Conservation (phyloP, 2,329 filamentous ascomycete species). For the Xylariaceae sp. region DNA sequence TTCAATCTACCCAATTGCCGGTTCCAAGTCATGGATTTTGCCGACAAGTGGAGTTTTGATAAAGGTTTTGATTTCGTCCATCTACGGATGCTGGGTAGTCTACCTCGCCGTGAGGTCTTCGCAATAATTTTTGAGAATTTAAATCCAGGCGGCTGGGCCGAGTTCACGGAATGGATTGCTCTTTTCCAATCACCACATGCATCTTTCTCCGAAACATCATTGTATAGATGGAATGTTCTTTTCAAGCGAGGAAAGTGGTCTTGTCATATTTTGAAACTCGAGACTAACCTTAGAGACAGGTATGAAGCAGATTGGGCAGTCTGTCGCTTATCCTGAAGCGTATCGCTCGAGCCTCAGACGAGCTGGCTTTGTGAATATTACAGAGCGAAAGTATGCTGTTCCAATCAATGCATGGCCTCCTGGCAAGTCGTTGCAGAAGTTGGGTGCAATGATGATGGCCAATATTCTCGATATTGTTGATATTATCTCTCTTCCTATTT, state of each 20-base stretch:
- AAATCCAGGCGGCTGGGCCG: conserved; percentile 28
- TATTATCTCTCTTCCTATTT: conserved; percentile 16
- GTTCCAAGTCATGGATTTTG: conserved; percentile 24
- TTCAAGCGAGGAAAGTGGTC: conserved; percentile 14
- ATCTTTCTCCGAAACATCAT: conserved; percentile 24
- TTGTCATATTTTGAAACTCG: not conserved
- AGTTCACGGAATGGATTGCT: conserved; percentile 32
- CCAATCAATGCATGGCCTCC: conserved; percentile 27
- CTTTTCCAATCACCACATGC: conserved; percentile 27
- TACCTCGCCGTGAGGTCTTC: conserved; percentile 20
- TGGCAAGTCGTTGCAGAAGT: conserved; percentile 22
- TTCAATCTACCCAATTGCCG: conserved; percentile 23
- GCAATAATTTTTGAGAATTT: conserved; percentile 27
- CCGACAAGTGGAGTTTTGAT: conserved; percentile 19
- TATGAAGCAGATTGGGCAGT: conserved; percentile 23
- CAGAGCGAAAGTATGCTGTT: conserved; percentile 17
- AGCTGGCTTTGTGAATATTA: conserved; percentile 14
- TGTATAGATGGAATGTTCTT: conserved; percentile 26
- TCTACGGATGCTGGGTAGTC: conserved; percentile 22
- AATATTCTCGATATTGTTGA: conserved; percentile 24
- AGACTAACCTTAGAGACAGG: conserved; percentile 10
- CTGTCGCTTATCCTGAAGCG: conserved; percentile 23
- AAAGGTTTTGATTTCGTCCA: conserved; percentile 27
- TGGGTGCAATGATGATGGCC: conserved; percentile 25
- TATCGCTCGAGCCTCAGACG: conserved; percentile 19